Conservation (phyloP, 2,329 filamentous ascomycete species). For the Oidium heveae region DNA sequence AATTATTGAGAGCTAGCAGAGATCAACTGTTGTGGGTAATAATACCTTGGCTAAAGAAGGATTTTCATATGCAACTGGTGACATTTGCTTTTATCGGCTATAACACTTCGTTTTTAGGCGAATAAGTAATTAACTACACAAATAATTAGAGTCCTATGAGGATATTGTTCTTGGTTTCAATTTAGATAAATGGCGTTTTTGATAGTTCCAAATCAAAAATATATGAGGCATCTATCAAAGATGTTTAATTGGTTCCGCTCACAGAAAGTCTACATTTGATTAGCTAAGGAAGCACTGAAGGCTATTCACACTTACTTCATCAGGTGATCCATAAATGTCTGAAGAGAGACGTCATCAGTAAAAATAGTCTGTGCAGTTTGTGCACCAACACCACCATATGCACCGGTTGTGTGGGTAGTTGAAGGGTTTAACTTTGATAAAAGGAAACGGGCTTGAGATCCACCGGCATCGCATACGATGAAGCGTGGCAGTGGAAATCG, state of each 20-base stretch:
- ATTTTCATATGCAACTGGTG: too few species aligned
- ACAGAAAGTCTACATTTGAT: constrained; percentile 26
- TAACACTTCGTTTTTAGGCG: too few species aligned
- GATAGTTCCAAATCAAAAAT: too few species aligned
- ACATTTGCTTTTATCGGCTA: too few species aligned
- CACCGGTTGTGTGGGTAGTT: constrained; percentile 82
- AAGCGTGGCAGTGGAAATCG: constrained; percentile 95
- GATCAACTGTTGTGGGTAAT: too few species aligned
- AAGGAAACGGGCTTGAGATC: constrained; percentile 89
- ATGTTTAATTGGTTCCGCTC: constrained; percentile 30
- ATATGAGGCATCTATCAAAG: too few species aligned
- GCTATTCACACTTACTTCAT: constrained; percentile 58
- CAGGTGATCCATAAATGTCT: constrained; percentile 98
- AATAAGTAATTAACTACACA: too few species aligned
- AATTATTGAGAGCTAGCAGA: too few species aligned
- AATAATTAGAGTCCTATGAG: too few species aligned
- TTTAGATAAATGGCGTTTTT: too few species aligned
- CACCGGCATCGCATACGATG: constrained; percentile 95
- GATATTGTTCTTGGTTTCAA: too few species aligned
- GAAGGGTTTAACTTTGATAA: constrained; percentile 93
- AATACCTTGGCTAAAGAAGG: too few species aligned
- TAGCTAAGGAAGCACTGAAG: constrained; percentile 2
- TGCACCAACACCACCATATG: constrained; percentile 64
- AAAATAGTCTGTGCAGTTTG: constrained; percentile 95
- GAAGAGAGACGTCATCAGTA: constrained; percentile 90